Base-by-base conservation (phyloP, 345 rosid species). In the Gossypium thurberi region DNA sequence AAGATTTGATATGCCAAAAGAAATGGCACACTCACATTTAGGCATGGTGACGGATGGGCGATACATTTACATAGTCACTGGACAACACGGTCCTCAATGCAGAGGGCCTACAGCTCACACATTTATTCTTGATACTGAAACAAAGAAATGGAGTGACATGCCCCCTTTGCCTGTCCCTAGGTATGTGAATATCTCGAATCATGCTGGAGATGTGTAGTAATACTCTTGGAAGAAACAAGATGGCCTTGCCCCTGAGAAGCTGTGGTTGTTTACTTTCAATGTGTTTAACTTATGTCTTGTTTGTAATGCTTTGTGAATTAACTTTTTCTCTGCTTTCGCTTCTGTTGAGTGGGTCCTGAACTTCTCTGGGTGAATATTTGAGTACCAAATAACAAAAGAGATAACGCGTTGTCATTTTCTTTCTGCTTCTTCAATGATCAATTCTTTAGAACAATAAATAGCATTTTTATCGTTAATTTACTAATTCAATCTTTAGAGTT, bases 11-110 rank as follows among this genome's bases (percentile, higher is more conserved):
- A 95, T 95, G 98, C 99, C 99, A 2, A 92, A 89, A 80, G 96
- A 92, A 80, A 95, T 95, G 99, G 98, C 98, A 13, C 99, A 95
- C 84, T 95, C 99, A 14, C 98, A 95, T 77, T 91, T 95, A 82
- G 99, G 98, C 78, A 92, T 95, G 99, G 98, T 84, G 20, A 89
- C 97, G 0, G 98, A 95, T 83, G 98, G 98, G 76, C 77, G 96
- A 74, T 92, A 85, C 78, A 89, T 94, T 28, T 94, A 92, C 70
- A 75, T 90, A 33, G 91, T 94, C 37, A 85, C 89, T 0, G 98
- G 98, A 67, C 98, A 95, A 69, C 89, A 87, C 80, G 98, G 98
- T 79, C 99, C 99, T 52, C 97, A 95, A 71, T 92, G 98, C 73
- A 86, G 98, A 80, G 97, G 97, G 0, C 91, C 99, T 70, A 92